A percentile compares a stretch with the other conserved stretches of the same genome.
phyloP scores from a whole-genome alignment of 2,329 filamentous ascomycete genomes.

The Cytospora piceae region DNA sequence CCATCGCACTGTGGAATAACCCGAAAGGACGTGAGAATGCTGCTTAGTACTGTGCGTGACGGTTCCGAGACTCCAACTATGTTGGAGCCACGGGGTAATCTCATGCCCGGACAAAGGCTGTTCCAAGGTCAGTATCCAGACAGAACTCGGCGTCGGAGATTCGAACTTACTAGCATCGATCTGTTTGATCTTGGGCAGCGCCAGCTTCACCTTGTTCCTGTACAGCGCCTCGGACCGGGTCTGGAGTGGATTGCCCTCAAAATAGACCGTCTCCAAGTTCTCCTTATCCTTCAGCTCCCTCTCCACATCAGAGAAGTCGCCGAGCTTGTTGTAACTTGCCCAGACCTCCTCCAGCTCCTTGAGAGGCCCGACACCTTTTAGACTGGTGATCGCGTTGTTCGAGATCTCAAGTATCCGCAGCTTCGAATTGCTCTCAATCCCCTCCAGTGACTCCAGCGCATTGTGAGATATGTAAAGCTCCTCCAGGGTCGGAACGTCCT shows the following conservation, averaged over 20 bases:
- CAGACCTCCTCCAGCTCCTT: conserved; percentile 84
- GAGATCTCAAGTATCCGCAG: conserved; percentile 86
- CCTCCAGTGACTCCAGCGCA: conserved; percentile 75
- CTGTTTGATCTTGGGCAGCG: conserved; percentile 84
- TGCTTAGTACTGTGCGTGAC: background rate
- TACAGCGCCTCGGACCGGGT: conserved; percentile 79
- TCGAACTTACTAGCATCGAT: conserved; percentile 91
- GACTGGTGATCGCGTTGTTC: conserved; percentile 78
- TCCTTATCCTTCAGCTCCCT: conserved; percentile 76
- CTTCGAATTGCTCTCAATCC: conserved; percentile 67
- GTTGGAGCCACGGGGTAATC: background rate
- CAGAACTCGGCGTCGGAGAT: background rate
- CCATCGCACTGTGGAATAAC: background rate
- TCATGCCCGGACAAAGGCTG: conserved; percentile 39
- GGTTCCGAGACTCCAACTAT: background rate
- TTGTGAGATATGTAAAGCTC: conserved; percentile 98
- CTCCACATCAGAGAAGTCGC: conserved; percentile 82
- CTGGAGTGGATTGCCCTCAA: conserved; percentile 93
- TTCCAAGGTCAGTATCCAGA: conserved; percentile 12
- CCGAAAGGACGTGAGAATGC: background rate
- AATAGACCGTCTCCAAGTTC: conserved; percentile 86
- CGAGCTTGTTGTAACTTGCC: conserved; percentile 86
- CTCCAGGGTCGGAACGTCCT: conserved; percentile 75
- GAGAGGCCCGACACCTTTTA: conserved; percentile 72
- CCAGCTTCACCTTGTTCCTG: conserved; percentile 88